phyloP scores from a whole-genome alignment of 371 early-diverging fungal species.

The Fennellomyces sp. region DNA sequence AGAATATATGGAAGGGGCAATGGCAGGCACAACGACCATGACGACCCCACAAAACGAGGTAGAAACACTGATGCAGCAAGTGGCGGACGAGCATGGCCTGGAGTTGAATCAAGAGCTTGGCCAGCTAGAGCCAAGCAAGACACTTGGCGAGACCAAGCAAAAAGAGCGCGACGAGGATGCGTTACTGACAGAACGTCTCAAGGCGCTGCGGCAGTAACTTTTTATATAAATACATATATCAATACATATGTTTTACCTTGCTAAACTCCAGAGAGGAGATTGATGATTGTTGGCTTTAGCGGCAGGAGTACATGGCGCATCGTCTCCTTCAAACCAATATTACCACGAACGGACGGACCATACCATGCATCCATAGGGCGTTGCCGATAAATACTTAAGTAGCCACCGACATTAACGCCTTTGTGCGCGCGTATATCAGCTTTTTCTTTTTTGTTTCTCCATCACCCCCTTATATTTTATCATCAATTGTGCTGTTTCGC shows the following conservation, averaged over 20 bases:
- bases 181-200: constrained; percentile 34
- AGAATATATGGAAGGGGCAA: constrained; percentile 88
- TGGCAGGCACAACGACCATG: constrained; percentile 84
- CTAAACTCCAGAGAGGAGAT: too few species aligned
- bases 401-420: too few species aligned
- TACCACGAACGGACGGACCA: background rate
- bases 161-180: constrained; percentile 37
- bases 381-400: background rate
- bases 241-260: too few species aligned
- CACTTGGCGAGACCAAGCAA: constrained; percentile 25
- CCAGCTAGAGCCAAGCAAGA: constrained; percentile 46
- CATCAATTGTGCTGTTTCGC: too few species aligned
- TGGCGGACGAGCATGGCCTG: constrained; percentile 93
- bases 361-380: background rate
- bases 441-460: background rate
- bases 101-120: constrained; percentile 73
- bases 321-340: background rate
- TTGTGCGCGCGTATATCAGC: background rate
- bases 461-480: background rate
- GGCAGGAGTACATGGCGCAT: background rate
- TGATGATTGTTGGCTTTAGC: too few species aligned
- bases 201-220: constrained; percentile 32
- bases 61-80: constrained; percentile 90
- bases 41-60: constrained; percentile 92
- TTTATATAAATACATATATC: background rate